Conservation (phyloP, 768 basidiomycete genomes). For the Cystobasidium onofrii region DNA sequence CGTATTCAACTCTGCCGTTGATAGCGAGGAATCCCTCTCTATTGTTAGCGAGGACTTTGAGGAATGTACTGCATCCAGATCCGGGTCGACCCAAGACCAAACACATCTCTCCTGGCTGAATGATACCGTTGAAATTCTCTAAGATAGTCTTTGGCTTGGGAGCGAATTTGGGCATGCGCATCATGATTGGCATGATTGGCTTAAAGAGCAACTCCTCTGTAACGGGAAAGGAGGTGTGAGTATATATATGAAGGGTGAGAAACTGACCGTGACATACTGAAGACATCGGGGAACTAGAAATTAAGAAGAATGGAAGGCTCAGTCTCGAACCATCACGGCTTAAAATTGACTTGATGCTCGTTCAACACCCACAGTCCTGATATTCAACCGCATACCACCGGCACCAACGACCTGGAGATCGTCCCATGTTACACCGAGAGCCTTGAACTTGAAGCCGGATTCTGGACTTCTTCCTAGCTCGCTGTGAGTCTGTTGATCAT, state of each 20-base stretch:
- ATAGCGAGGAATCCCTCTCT: conserved; percentile 61
- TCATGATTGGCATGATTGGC: conserved; percentile 53
- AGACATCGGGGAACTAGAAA: conserved; percentile 46
- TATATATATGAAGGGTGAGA: neutral
- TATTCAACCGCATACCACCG: conserved; percentile 43
- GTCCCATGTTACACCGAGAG: conserved; percentile 45
- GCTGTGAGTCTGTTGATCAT: conserved; percentile 24
- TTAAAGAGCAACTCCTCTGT: conserved; percentile 54
- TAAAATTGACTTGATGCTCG: too few relatives aligned
- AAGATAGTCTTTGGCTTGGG: conserved; percentile 58
- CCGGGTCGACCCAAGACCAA: conserved; percentile 51
- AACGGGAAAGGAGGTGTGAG: neutral
- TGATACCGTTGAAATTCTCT: conserved; percentile 53
- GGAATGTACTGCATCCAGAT: conserved; percentile 72
- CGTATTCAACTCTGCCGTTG: conserved; percentile 65
- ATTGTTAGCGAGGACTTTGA: conserved; percentile 72
- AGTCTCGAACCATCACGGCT: conserved; percentile 35
- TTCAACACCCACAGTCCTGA: neutral
- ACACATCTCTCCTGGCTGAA: conserved; percentile 61
- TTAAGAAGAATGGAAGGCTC: too few relatives aligned
- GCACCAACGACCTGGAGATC: conserved; percentile 46
- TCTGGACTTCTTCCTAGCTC: conserved; percentile 38
- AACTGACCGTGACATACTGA: conserved; percentile 37
- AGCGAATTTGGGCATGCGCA: conserved; percentile 52
- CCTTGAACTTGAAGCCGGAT: conserved; percentile 47